A percentile compares a stretch with the other conserved stretches of the same genome.
Conservation (phyloP, 2,329 filamentous ascomycete species). For the Penicillium sp. region DNA sequence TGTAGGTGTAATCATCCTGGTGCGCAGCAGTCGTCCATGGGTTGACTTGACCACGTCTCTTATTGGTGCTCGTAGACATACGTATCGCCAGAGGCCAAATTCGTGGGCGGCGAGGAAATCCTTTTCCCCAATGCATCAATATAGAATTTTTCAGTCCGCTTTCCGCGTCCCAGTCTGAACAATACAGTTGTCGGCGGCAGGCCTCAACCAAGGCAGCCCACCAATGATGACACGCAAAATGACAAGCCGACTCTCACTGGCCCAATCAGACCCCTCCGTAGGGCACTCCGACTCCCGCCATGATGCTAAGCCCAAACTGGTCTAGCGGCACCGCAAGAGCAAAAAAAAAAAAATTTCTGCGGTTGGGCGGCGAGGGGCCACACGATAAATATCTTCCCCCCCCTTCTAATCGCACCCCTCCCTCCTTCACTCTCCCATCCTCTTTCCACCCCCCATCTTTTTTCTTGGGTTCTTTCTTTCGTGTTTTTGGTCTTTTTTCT, state of each 20-base stretch:
- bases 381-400: constrained; percentile 35
- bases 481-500: constrained; percentile 23
- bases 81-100: too few species aligned
- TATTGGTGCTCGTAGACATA: too few species aligned
- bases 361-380: constrained; percentile 31
- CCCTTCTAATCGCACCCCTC: constrained; percentile 18
- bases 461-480: constrained; percentile 26
- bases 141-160: not conserved
- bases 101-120: too few species aligned
- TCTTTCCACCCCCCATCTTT: constrained; percentile 21
- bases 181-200: not conserved
- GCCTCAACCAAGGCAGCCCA: not conserved
- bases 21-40: too few species aligned
- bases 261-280: not conserved
- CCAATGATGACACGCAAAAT: constrained; percentile 11
- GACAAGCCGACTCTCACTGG: constrained; percentile 2
- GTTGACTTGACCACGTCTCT: too few species aligned
- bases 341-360: constrained; percentile 22
- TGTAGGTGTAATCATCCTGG: too few species aligned
- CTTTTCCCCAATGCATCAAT: too few species aligned
- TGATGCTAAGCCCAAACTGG: constrained; percentile 11
- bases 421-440: constrained; percentile 19
- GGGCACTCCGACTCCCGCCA: not conserved
- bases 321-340: constrained; percentile 18
- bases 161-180: too few species aligned